These are phyloP conservation scores for Lodderomyces beijingensis DNA, from an alignment of 1,139 yeast genomes.

Conservation along the genomic window DNA sequence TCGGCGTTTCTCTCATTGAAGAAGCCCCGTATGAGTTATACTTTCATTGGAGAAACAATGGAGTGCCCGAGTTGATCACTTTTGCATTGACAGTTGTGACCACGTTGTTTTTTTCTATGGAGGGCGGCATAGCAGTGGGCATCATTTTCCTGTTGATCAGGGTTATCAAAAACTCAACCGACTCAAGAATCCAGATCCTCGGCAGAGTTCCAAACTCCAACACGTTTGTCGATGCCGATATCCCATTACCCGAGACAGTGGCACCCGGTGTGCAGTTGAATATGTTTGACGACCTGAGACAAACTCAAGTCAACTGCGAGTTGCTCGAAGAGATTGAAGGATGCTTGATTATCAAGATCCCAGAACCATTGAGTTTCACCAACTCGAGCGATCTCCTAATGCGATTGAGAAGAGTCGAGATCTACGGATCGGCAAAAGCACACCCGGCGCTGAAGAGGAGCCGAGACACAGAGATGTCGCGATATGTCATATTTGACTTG, in stretches of 20 bases:
- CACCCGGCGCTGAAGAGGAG: conserved; percentile 77
- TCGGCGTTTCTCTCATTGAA: conserved; percentile 74
- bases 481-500: conserved; percentile 72
- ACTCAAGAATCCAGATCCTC: conserved; percentile 83
- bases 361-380: conserved; percentile 91
- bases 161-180: conserved; percentile 80
- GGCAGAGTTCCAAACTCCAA: conserved; percentile 79
- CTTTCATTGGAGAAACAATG: conserved; percentile 71
- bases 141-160: conserved; percentile 73
- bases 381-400: conserved; percentile 80
- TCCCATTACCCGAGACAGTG: conserved; percentile 20
- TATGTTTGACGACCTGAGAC: conserved; percentile 33
- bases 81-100: conserved; percentile 67
- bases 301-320: conserved; percentile 34
- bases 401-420: conserved; percentile 71
- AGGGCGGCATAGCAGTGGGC: conserved; percentile 86
- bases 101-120: conserved; percentile 80
- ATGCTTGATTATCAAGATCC: conserved; percentile 78
- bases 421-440: conserved; percentile 75
- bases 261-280: conserved; percentile 15
- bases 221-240: conserved; percentile 75
- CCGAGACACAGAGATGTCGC: conserved; percentile 51
- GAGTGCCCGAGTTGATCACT: conserved; percentile 74
- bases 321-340: conserved; percentile 75
- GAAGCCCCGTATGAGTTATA: conserved; percentile 80